Base-by-base conservation (phyloP, 2,329 filamentous ascomycete species). In the Pseudogymnoascus sp. region DNA sequence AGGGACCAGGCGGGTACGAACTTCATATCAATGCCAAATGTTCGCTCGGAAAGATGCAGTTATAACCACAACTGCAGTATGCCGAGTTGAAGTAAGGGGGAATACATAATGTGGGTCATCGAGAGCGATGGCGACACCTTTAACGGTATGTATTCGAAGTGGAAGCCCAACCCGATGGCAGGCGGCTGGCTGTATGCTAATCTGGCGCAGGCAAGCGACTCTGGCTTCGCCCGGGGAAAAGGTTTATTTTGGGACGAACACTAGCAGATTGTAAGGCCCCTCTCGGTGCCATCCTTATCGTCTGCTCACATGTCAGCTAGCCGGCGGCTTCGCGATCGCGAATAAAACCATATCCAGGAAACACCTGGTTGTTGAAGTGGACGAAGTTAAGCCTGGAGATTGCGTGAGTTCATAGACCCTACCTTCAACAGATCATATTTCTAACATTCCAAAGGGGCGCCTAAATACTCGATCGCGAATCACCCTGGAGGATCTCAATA, bases 261-360 rank as follows among this genome's bases (percentile, higher is more conserved):
- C 83, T 83, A 66, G 82, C 83, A 64, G 86, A 89, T 71, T 80
- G 86, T 85, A 80, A 69, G 81, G 70, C 65, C 39, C 65, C 60
- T 39, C 28, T 21, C 6, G 13, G 28, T 34, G 11, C 10, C 4
- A 57, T 21, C 5, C 23, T 21, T 34, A 48, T 63, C 16, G 39
- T 68, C 10, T 63, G 19, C n/a, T 7, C 45, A 16, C 41, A 48
- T 25, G 54, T 16, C 39, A 60, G 41, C 67, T 51, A 90, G 88
- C 84, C 63, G 85, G 85, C 2, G 85, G 83, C 71, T 78, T 90
- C 69, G 86, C 84, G 23, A 90, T 96, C 69, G 84, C 88, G 5
- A 84, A 95, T 71, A 90, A 90, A 71, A 89, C 88, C 1, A 90
- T 99, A 60, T 99, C 95, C 34, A 84, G 93, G 64, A 91, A 95